Conservation (phyloP, 129 eudicot species). For the Chrysanthemum makinoi region DNA sequence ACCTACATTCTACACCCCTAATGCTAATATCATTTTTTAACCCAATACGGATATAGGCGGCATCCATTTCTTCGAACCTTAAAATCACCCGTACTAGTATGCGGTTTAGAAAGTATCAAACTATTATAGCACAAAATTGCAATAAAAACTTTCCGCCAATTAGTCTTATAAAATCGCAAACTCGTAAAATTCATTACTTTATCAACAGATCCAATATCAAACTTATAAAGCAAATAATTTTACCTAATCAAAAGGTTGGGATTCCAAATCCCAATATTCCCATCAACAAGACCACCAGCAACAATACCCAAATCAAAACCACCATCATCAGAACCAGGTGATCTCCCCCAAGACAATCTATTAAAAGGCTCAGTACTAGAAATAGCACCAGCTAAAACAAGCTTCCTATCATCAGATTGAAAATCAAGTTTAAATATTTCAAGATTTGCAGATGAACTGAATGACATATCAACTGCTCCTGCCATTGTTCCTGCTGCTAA, state of each 20-base stretch:
- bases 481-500: slow-evolving; percentile 99
- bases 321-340: slow-evolving; percentile 46
- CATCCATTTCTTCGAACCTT: too few species aligned
- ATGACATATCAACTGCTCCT: slow-evolving; percentile 93
- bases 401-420: slow-evolving; percentile 69
- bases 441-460: slow-evolving; percentile 88
- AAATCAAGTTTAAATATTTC: slow-evolving; percentile 91
- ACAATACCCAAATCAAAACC: slow-evolving; percentile 73
- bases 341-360: slow-evolving; percentile 84
- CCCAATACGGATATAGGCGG: too few species aligned
- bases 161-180: too few species aligned
- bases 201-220: not conserved
- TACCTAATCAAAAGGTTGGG: slow-evolving; percentile 32
- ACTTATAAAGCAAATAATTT: not conserved
- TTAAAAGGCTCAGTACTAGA: slow-evolving; percentile 86
- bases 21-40: too few species aligned
- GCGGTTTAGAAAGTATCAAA: too few species aligned
- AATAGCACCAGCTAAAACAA: slow-evolving; percentile 53
- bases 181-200: too few species aligned
- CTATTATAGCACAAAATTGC: too few species aligned
- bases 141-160: not conserved
- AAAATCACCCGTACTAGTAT: too few species aligned
- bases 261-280: slow-evolving; percentile 89
- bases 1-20: too few species aligned
- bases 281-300: slow-evolving; percentile 96